Evolutionary conservation across 75 land plant genomes (phyloP), one percentile per base, ranked within the genome.

Genomic region (Pinus tabuliformis): DNA sequence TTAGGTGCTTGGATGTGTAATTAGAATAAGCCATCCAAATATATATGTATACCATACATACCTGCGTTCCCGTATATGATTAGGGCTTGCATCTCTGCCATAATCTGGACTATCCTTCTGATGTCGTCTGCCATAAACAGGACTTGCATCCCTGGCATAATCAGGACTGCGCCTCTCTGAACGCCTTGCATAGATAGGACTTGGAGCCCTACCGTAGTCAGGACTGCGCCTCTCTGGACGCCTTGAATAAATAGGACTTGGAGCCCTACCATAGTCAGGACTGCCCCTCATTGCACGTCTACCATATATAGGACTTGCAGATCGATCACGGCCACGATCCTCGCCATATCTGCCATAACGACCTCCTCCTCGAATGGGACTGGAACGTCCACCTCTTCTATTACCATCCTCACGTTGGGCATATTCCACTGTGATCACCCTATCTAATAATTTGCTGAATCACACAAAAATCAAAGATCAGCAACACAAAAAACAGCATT

Each of bases 351-450:
- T 49, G 54, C 54, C 54, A 49, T 49, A 49, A 11, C 54, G 54
- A 33, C 81, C 79, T 14, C 62, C 72, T 52, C 75, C 77, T 62
- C 78, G 73, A 14, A 83, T 37, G 4, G 82, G 63, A 60, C 92
- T 88, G 24, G 79, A 86, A 79, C 79, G 78, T n/a, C 80, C 79
- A 26, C 70, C 86, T 28, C 70, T 85, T 57, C 91, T 80, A 33
- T 95, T 93, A 68, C 81, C 89, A 81, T 95, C 92, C 77, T 95
- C 98, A 75, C 88, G 87, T 45, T 89, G 75, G 68, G 98, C 95
- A 84, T 92, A 95, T 76, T 95, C 98, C 15, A 95, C 98, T 22
- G 95, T 87, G 2, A 95, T 89, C 11, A 92, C 95, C 63, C 96
- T 80, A 77, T 92, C 98, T 73, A 93, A 42, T 58, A 95, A 75